A percentile compares a stretch with the other conserved stretches of the same genome.
Conservation (phyloP, 192 early-diverging fungal genomes). For the Lobosporangium transversale region DNA sequence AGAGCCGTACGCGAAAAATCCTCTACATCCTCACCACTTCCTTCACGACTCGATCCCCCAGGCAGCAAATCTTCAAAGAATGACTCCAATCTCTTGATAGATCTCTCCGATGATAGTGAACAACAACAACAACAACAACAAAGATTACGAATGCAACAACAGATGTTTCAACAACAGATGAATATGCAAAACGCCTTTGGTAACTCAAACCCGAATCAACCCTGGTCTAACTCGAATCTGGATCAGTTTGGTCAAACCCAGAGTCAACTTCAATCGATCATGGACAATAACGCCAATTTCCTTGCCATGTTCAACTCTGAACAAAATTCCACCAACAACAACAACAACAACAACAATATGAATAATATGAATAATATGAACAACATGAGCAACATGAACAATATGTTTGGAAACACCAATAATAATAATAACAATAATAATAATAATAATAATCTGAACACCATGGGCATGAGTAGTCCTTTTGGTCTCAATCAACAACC, state of each 20-base stretch:
- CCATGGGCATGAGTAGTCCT: slow-evolving; percentile 19
- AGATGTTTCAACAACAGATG: slow-evolving; percentile 49
- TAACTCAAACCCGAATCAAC: slow-evolving; percentile 27
- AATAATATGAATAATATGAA: slow-evolving; percentile 8
- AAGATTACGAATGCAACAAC: slow-evolving; percentile 42
- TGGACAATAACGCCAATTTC: slow-evolving; percentile 46
- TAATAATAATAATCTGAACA: slow-evolving; percentile 7
- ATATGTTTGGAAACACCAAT: slow-evolving; percentile 18
- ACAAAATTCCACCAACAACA: slow-evolving; percentile 5
- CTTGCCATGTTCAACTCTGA: slow-evolving; percentile 33
- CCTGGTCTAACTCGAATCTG: slow-evolving; percentile 11
- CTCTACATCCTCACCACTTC: slow-evolving; percentile 36
- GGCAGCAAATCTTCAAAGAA: slow-evolving; percentile 35
- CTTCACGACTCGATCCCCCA: slow-evolving; percentile 36
- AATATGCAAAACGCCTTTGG: slow-evolving; percentile 44
- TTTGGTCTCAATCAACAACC: slow-evolving; percentile 35
- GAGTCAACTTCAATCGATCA: slow-evolving; percentile 45
- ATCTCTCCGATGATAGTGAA: slow-evolving; percentile 36
- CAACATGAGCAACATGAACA: slow-evolving; percentile 14
- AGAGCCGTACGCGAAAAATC: slow-evolving; percentile 38
- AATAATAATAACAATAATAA: slow-evolving; percentile 19
- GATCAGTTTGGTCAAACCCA: slow-evolving; percentile 52
- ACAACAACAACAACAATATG: slow-evolving; percentile 25
- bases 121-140: slow-evolving; percentile 29
- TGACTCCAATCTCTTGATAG: slow-evolving; percentile 33